phyloP scores from a whole-genome alignment of 2,329 filamentous ascomycete genomes.

The Apiospora phragmitis region DNA sequence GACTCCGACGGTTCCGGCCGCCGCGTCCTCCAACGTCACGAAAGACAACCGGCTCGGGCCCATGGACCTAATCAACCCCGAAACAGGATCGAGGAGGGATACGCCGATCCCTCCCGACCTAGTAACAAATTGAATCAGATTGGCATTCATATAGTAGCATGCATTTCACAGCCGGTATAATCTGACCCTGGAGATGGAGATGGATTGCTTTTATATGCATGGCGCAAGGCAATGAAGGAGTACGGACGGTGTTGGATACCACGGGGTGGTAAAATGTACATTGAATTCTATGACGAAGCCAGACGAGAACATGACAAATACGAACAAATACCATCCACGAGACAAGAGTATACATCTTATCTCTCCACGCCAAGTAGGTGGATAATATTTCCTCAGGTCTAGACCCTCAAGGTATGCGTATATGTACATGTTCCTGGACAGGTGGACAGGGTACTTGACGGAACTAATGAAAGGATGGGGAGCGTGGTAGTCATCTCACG shows the following conservation, averaged over 20 bases:
- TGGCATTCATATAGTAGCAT: constrained; percentile 7
- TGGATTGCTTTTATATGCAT: constrained; percentile 4
- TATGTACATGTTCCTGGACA: not conserved
- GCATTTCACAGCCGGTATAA: constrained; percentile 14
- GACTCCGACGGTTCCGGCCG: constrained; percentile 37
- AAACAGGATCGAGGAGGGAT: constrained; percentile 32
- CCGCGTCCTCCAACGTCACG: constrained; percentile 5
- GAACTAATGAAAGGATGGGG: not conserved
- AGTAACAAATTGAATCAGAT: constrained; percentile 14
- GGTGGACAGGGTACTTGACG: not conserved
- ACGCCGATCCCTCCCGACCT: constrained; percentile 37
- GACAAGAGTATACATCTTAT: not conserved
- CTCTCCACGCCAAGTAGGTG: not conserved
- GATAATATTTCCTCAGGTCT: not conserved
- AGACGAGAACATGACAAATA: not conserved
- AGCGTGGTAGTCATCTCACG: not conserved
- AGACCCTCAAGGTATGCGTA: not conserved
- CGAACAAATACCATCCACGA: not conserved
- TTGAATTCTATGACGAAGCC: constrained; percentile 7
- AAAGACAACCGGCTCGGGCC: constrained; percentile 26
- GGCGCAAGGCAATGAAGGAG: constrained; percentile 1
- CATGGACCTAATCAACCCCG: constrained; percentile 28
- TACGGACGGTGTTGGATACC: not conserved
- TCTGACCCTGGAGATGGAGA: not conserved
- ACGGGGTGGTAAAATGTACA: constrained; percentile 2